A percentile compares a stretch with the other conserved stretches of the same genome.
These are phyloP conservation scores for Thermomucor indicae-seudaticae DNA, from an alignment of 371 early-diverging fungal species.

Conservation along the genomic window DNA sequence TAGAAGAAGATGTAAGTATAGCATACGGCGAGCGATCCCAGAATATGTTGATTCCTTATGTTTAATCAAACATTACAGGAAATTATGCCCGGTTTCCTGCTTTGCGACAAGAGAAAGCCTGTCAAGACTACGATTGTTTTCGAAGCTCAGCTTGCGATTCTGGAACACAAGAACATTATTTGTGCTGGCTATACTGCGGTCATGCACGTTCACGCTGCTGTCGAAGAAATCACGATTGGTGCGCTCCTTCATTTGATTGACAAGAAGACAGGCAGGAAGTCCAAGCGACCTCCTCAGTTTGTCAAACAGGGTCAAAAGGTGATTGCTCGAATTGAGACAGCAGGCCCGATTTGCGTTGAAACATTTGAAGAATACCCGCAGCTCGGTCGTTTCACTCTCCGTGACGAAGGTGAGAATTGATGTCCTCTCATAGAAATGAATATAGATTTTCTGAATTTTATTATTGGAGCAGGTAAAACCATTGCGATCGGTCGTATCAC, in stretches of 20 bases:
- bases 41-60: background rate
- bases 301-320: conserved; percentile 86
- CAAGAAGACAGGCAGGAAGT: conserved; percentile 81
- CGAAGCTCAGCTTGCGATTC: conserved; percentile 85
- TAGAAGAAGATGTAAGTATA: conserved; percentile 82
- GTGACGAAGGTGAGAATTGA: conserved; percentile 88
- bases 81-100: conserved; percentile 80
- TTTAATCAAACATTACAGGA: conserved; percentile 51
- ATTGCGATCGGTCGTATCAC: conserved; percentile 94
- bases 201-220: conserved; percentile 84
- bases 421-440: too few species aligned
- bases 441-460: too few species aligned
- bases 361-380: conserved; percentile 86
- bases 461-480: conserved; percentile 64
- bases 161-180: conserved; percentile 93
- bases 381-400: conserved; percentile 94
- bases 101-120: conserved; percentile 77
- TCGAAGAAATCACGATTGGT: conserved; percentile 82
- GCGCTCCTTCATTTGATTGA: conserved; percentile 88
- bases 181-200: conserved; percentile 92
- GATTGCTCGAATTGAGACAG: conserved; percentile 80
- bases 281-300: conserved; percentile 86
- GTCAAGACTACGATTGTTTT: conserved; percentile 74
- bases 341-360: conserved; percentile 82
- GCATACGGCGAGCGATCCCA: background rate